Percentiles rank a stretch among this genome's conserved stretches.
phyloP scores from a whole-genome alignment of 106 monocot genomes.

The Apostasia shenzhenica region DNA sequence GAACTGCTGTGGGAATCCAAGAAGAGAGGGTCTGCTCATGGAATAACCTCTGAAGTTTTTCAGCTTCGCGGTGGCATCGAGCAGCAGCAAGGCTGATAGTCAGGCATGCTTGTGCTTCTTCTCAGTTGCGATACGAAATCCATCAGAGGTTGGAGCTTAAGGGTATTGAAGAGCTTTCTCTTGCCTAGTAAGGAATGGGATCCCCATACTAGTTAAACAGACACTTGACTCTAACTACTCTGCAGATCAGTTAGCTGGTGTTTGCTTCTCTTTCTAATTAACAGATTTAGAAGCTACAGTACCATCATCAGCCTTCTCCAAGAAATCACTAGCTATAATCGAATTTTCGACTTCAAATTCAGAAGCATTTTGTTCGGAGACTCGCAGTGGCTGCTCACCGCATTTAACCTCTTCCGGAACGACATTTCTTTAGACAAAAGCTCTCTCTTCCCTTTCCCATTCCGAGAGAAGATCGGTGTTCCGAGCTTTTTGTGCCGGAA shows the following conservation, averaged over 20 bases:
- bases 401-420: not conserved
- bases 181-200: conserved; percentile 16
- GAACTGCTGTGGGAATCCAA: no score
- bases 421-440: not conserved
- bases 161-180: conserved; percentile 53
- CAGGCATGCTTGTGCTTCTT: conserved; percentile 1
- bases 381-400: no score
- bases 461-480: not conserved
- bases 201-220: conserved; percentile 28
- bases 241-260: not conserved
- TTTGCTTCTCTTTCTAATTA: not conserved
- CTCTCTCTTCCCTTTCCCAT: not conserved
- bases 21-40: no score
- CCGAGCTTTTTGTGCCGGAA: not conserved
- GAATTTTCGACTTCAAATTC: not conserved
- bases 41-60: not conserved
- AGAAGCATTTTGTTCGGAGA: not conserved
- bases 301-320: not conserved
- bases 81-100: conserved; percentile 22
- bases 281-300: not conserved
- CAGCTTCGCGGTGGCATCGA: not conserved
- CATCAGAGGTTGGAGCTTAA: conserved; percentile 11
- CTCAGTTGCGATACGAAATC: not conserved
- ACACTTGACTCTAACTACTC: conserved; percentile 24
- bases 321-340: not conserved